Evolutionary conservation across 257 asterid genomes (phyloP).

Genomic region (Solanum acaule): DNA sequence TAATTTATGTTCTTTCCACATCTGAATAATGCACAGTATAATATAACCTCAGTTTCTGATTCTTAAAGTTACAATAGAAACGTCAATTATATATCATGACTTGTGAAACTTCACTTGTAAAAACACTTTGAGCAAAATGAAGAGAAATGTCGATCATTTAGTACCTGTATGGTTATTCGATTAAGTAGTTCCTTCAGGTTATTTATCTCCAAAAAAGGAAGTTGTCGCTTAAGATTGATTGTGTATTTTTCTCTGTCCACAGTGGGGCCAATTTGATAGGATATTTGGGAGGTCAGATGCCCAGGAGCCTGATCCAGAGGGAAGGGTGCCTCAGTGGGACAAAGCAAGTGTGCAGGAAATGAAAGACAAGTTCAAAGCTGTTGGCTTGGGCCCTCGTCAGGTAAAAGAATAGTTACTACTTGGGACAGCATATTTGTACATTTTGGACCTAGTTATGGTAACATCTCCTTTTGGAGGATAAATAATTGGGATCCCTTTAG

Average conservation of each 20-base stretch:
- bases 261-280: slow-evolving; percentile 92
- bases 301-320: slow-evolving; percentile 85
- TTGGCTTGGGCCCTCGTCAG: slow-evolving; percentile 96
- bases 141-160: not conserved
- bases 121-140: not conserved
- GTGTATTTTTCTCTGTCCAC: not conserved
- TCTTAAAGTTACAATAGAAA: not conserved
- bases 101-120: not conserved
- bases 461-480: not conserved
- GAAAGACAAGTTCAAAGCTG: slow-evolving; percentile 65
- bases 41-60: not conserved
- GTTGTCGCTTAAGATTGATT: not conserved
- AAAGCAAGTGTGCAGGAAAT: slow-evolving; percentile 61
- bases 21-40: not conserved
- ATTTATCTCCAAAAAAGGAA: not conserved
- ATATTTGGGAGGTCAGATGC: slow-evolving; percentile 78
- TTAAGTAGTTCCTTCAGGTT: not conserved
- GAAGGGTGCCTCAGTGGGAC: slow-evolving; percentile 86
- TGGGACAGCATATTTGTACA: not conserved
- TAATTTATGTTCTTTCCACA: not conserved
- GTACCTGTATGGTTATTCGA: not conserved
- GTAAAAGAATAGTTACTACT: slow-evolving; percentile 16
- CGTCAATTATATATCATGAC: not conserved
- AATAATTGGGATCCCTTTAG: not conserved
- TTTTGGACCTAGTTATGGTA: not conserved